A percentile compares a stretch with the other conserved stretches of the same genome.
Evolutionary conservation across 2,329 filamentous ascomycete species (phyloP).

Genomic region (Trichoderma polysporum): DNA sequence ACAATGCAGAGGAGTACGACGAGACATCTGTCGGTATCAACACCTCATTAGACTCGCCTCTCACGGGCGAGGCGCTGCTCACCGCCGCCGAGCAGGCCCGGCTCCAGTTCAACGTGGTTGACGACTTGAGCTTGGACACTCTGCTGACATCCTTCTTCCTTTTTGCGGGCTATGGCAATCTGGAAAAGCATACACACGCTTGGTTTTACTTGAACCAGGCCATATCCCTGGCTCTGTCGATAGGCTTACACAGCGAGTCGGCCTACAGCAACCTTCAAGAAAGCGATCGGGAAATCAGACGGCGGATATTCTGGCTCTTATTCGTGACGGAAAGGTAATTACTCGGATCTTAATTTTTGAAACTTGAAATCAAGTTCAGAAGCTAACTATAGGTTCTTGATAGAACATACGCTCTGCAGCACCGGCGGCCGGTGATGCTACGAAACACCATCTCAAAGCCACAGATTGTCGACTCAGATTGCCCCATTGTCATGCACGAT

Average conservation of each 20-base stretch:
- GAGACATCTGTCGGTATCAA: constrained; percentile 24
- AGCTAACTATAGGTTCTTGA: neutral
- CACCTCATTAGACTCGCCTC: constrained; percentile 24
- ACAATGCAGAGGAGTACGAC: constrained; percentile 24
- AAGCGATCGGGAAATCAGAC: constrained; percentile 30
- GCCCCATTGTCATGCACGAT: constrained; percentile 36
- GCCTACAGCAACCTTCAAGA: constrained; percentile 28
- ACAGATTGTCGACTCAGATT: constrained; percentile 33
- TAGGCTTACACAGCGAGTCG: constrained; percentile 31
- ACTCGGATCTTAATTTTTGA: neutral
- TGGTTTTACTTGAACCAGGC: constrained; percentile 38
- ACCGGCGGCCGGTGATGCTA: constrained; percentile 32
- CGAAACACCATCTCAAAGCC: constrained; percentile 34
- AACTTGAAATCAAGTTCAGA: neutral
- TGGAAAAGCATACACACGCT: constrained; percentile 30
- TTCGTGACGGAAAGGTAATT: constrained; percentile 35
- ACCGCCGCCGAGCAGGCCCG: constrained; percentile 30
- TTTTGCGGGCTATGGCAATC: constrained; percentile 34
- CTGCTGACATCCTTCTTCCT: constrained; percentile 34
- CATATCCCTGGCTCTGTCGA: constrained; percentile 31
- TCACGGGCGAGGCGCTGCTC: constrained; percentile 31
- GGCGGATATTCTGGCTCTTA: constrained; percentile 36
- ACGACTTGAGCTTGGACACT: constrained; percentile 32
- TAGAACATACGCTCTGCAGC: constrained; percentile 35
- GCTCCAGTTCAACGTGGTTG: constrained; percentile 31